These are phyloP conservation scores for Talaromyces ruber DNA, from an alignment of 495 filamentous ascomycete species.

Conservation along the genomic window DNA sequence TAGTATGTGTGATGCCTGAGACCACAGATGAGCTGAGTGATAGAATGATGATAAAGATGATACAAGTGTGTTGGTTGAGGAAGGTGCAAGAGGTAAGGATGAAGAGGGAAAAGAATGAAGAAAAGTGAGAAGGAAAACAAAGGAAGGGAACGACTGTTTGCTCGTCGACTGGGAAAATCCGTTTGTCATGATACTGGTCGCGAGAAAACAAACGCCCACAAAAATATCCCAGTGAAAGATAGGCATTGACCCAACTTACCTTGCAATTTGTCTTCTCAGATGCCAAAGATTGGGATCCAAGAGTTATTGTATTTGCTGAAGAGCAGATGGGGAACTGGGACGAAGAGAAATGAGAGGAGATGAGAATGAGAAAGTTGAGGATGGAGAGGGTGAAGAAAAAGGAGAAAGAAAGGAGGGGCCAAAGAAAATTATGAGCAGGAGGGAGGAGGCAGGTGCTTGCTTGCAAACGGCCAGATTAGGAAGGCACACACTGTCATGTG, in stretches of 20 bases:
- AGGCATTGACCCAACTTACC: background rate
- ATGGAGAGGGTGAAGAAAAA: background rate
- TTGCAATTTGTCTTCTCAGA: background rate
- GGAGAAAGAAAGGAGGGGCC: background rate
- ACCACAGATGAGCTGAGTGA: background rate
- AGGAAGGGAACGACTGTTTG: background rate
- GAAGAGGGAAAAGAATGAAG: conserved; percentile 2
- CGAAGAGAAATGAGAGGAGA: background rate
- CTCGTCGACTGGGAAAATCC: background rate
- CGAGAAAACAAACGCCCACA: background rate
- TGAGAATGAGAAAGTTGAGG: background rate
- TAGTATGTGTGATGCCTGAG: background rate
- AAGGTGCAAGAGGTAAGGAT: background rate
- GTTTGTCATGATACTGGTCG: background rate
- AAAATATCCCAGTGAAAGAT: background rate
- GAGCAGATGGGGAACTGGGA: background rate
- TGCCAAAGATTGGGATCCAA: background rate
- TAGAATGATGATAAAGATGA: background rate
- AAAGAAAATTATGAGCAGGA: background rate
- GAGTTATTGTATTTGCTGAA: background rate
- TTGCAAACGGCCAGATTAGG: conserved; percentile 5
- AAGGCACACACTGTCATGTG: conserved; percentile 14
- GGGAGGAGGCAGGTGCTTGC: background rate
- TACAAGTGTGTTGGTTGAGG: background rate
- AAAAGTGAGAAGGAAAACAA: background rate